phyloP scores from a whole-genome alignment of 2,329 filamentous ascomycete species.

The Aspergillus melleus region DNA sequence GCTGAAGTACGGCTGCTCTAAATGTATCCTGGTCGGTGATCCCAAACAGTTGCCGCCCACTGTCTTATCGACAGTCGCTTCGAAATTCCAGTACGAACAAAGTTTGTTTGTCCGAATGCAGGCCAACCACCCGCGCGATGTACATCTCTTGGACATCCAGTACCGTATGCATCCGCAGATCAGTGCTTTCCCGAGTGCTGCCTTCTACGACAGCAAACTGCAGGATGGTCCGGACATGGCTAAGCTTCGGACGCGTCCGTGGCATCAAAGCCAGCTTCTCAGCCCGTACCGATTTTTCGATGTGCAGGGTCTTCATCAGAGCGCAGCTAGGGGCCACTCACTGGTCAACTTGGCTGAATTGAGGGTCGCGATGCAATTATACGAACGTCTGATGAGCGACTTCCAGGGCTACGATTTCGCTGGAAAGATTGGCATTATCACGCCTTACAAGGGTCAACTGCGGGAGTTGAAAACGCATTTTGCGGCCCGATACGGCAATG shows the following conservation, averaged over 20 bases:
- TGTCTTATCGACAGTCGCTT: conserved; percentile 89
- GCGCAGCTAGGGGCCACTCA: conserved; percentile 80
- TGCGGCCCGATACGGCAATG: conserved; percentile 67
- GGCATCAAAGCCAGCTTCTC: conserved; percentile 80
- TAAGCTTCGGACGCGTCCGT: conserved; percentile 71
- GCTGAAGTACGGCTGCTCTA: conserved; percentile 93
- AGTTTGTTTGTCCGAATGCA: conserved; percentile 99
- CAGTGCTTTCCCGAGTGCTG: conserved; percentile 81
- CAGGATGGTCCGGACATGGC: conserved; percentile 85
- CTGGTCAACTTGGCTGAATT: conserved; percentile 87
- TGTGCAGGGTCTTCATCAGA: conserved; percentile 81
- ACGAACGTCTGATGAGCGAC: conserved; percentile 74
- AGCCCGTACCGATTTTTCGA: conserved; percentile 97
- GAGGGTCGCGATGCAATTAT: conserved; percentile 81
- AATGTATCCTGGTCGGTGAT: conserved; percentile 96
- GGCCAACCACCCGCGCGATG: conserved; percentile 79
- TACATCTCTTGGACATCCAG: conserved; percentile 94
- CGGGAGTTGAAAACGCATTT: conserved; percentile 77
- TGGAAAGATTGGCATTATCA: conserved; percentile 93
- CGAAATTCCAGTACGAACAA: conserved; percentile 92
- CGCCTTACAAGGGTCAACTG: conserved; percentile 94
- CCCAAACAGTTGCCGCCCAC: conserved; percentile 96
- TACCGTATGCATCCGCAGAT: conserved; percentile 99
- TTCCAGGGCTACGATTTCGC: conserved; percentile 68
- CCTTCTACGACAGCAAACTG: conserved; percentile 89